Conservation (phyloP, 306 rosid species). For the Sphenostylis stenocarpa region DNA sequence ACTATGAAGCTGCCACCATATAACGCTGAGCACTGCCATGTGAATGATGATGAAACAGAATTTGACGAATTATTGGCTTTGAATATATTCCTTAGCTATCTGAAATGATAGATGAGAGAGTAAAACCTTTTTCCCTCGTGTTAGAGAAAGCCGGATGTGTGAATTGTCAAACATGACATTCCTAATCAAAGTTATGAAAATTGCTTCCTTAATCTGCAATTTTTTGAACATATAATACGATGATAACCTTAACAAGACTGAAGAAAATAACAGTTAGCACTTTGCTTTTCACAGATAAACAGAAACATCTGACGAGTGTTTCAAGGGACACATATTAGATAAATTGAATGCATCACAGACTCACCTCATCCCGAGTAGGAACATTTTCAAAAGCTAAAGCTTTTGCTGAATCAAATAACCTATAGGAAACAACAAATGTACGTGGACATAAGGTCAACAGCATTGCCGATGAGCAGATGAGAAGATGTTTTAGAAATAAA, state of each 20-base stretch:
- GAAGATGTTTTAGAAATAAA: neutral
- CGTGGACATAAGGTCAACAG: neutral
- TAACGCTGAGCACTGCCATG: neutral
- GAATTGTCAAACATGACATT: slow-evolving; percentile 85
- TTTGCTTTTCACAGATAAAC: neutral
- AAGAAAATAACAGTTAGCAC: neutral
- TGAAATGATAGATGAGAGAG: slow-evolving; percentile 6
- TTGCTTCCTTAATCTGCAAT: slow-evolving; percentile 78
- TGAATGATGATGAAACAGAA: neutral
- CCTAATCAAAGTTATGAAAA: slow-evolving; percentile 70
- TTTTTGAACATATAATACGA: slow-evolving; percentile 13
- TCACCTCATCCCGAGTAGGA: slow-evolving; percentile 72
- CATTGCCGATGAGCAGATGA: neutral
- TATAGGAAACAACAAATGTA: slow-evolving; percentile 31
- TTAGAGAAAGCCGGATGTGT: slow-evolving; percentile 77
- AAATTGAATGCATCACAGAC: neutral
- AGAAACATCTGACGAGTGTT: neutral
- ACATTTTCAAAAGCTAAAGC: slow-evolving; percentile 82
- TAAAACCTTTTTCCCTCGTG: slow-evolving; percentile 79
- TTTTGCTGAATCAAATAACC: slow-evolving; percentile 87
- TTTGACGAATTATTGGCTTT: neutral
- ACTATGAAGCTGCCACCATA: neutral
- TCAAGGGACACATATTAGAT: neutral
- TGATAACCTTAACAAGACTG: slow-evolving; percentile 22
- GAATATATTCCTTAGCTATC: neutral